Conservation (phyloP, 345 rosid species). For the Nasturtium officinale region DNA sequence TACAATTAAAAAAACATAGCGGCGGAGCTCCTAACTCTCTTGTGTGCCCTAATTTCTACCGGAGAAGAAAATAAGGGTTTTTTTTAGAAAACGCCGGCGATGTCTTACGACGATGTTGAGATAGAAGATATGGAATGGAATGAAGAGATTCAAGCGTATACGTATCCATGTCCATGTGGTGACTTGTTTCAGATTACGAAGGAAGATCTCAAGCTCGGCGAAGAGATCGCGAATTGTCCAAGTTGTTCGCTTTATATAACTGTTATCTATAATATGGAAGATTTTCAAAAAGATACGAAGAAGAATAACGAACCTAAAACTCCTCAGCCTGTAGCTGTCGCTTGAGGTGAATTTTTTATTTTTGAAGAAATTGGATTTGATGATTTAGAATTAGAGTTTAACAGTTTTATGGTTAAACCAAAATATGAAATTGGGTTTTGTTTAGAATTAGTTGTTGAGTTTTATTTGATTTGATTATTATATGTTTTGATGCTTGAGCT, state of each 20-base stretch:
- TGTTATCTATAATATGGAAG: conserved; percentile 82
- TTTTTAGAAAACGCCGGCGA: conserved; percentile 23
- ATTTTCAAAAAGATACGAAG: conserved; percentile 55
- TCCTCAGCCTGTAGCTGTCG: conserved; percentile 60
- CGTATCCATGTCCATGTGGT: conserved; percentile 95
- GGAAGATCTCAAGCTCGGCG: conserved; percentile 82
- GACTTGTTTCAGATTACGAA: conserved; percentile 88
- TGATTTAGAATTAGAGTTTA: background rate
- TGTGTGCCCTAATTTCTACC: conserved; percentile 32
- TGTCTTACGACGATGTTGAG: conserved; percentile 99
- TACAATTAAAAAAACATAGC: conserved; percentile 2
- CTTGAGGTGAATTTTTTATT: conserved; percentile 44
- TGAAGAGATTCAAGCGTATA: conserved; percentile 72
- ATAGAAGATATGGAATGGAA: conserved; percentile 98
- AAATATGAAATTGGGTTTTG: background rate
- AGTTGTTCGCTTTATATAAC: conserved; percentile 94
- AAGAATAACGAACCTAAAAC: conserved; percentile 48
- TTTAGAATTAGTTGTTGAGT: background rate
- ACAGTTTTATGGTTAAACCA: too few relatives aligned
- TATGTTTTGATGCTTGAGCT: conserved; percentile 4
- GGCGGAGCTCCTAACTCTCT: conserved; percentile 10
- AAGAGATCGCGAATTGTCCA: conserved; percentile 87
- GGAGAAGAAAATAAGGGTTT: background rate
- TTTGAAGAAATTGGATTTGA: background rate
- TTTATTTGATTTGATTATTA: conserved; percentile 1